These are phyloP conservation scores for Fraxinus pennsylvanica DNA, from an alignment of 257 asterid species.

Conservation along the genomic window DNA sequence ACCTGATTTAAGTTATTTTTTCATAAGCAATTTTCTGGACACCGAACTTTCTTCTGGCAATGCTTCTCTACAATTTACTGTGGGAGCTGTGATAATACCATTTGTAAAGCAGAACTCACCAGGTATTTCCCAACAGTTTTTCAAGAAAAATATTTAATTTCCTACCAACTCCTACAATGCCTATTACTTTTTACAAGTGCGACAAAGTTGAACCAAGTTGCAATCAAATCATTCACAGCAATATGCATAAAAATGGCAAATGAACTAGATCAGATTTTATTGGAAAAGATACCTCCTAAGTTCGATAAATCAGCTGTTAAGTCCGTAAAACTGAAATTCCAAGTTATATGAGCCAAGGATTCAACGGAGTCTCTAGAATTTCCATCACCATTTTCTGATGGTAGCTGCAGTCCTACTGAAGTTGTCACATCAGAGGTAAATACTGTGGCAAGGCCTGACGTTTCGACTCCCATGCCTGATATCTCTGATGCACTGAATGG, in stretches of 20 bases:
- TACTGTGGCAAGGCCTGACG: slow-evolving; percentile 74
- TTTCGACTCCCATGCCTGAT: slow-evolving; percentile 80
- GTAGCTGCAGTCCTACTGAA: slow-evolving; percentile 80
- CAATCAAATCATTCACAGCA: not conserved
- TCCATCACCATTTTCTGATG: slow-evolving; percentile 77
- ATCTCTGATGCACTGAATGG: slow-evolving; percentile 85
- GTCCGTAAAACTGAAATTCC: slow-evolving; percentile 92
- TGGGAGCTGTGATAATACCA: not conserved
- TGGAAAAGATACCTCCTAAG: slow-evolving; percentile 41
- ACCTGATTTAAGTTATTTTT: too few relatives aligned
- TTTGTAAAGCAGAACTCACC: not conserved
- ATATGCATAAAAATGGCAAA: not conserved
- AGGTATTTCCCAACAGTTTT: not conserved
- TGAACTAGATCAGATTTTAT: not conserved
- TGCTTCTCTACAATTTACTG: too few relatives aligned
- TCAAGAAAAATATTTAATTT: not conserved
- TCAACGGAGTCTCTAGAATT: slow-evolving; percentile 78
- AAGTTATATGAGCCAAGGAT: slow-evolving; percentile 79
- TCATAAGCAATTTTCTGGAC: too few relatives aligned
- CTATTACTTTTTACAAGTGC: not conserved
- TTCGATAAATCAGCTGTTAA: slow-evolving; percentile 85
- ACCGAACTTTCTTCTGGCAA: too few relatives aligned
- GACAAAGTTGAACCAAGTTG: not conserved
- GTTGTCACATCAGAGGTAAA: slow-evolving; percentile 79
- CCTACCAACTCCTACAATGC: not conserved